phyloP scores from a whole-genome alignment of 2,329 filamentous ascomycete genomes.

The Cladobotryum mycophilum region DNA sequence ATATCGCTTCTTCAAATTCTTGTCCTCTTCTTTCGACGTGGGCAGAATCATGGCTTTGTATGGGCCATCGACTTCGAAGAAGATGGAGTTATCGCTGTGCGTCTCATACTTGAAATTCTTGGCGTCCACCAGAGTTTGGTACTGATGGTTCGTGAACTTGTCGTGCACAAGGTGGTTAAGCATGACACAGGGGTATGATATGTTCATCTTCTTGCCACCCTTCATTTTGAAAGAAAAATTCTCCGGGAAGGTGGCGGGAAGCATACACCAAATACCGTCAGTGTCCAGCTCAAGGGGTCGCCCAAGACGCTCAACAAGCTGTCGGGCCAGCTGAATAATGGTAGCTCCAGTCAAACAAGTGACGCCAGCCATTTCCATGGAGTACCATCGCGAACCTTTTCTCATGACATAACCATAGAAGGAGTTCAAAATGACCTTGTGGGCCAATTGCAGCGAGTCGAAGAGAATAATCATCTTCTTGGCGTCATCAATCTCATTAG shows the following conservation, averaged over 20 bases:
- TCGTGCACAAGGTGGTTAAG: constrained; percentile 94
- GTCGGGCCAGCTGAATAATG: constrained; percentile 93
- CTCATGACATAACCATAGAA: constrained; percentile 99
- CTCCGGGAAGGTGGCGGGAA: constrained; percentile 91
- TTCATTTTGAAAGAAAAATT: constrained; percentile 93
- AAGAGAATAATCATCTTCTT: constrained; percentile 99
- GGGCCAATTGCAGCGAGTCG: constrained; percentile 90
- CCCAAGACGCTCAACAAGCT: constrained; percentile 88
- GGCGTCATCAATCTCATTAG: constrained; percentile 76
- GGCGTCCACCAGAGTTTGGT: constrained; percentile 79
- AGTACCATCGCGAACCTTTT: constrained; percentile 98
- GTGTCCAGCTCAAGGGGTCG: constrained; percentile 92
- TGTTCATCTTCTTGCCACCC: constrained; percentile 91
- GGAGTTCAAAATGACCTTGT: constrained; percentile 98
- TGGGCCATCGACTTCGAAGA: constrained; percentile 97
- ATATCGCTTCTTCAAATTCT: constrained; percentile 98
- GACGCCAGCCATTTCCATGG: constrained; percentile 98
- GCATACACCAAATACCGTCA: constrained; percentile 99
- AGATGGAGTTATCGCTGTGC: constrained; percentile 97
- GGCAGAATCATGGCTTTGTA: constrained; percentile 97
- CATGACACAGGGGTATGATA: constrained; percentile 99
- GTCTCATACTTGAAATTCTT: constrained; percentile 86
- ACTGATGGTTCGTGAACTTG: constrained; percentile 94
- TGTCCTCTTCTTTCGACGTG: constrained; percentile 97
- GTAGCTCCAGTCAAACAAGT: constrained; percentile 93